These are phyloP conservation scores for Chlorencoelia australis DNA, from an alignment of 2,329 filamentous ascomycete genomes.

Conservation along the genomic window DNA sequence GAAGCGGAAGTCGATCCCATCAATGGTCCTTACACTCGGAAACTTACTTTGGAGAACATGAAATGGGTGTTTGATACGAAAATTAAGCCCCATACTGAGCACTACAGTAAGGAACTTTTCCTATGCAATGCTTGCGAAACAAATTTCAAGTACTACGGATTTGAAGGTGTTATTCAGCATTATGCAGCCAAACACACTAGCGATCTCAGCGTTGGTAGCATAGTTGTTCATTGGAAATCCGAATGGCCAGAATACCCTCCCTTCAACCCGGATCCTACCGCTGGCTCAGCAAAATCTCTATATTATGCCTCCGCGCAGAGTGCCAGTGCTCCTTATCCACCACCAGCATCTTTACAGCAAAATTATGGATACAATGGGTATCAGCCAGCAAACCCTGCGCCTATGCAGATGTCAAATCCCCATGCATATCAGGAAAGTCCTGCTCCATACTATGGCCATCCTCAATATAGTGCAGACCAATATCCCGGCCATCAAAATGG, in stretches of 20 bases:
- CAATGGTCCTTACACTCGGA: constrained; percentile 46
- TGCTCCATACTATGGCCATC: constrained; percentile 27
- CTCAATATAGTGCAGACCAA: constrained; percentile 26
- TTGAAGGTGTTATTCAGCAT: constrained; percentile 74
- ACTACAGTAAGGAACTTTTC: constrained; percentile 61
- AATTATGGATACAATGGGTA: constrained; percentile 28
- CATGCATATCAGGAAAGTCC: constrained; percentile 24
- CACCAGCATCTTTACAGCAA: constrained; percentile 24
- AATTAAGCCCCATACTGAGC: constrained; percentile 59
- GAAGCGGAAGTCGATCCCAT: constrained; percentile 37
- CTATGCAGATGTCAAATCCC: constrained; percentile 14
- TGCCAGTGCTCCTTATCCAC: constrained; percentile 26
- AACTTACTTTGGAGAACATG: constrained; percentile 72
- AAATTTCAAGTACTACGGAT: constrained; percentile 58
- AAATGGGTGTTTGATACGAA: constrained; percentile 76
- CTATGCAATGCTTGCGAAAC: constrained; percentile 60
- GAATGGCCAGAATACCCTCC: constrained; percentile 72
- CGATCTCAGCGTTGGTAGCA: constrained; percentile 56
- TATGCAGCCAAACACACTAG: constrained; percentile 74
- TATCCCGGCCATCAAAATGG: constrained; percentile 24
- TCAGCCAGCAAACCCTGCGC: constrained; percentile 17
- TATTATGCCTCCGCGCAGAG: constrained; percentile 26
- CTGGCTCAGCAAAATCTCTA: constrained; percentile 23
- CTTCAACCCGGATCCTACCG: constrained; percentile 52
- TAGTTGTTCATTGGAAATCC: constrained; percentile 69